Conservation (phyloP, 2,329 filamentous ascomycete species). For the Cladosporium sp. region DNA sequence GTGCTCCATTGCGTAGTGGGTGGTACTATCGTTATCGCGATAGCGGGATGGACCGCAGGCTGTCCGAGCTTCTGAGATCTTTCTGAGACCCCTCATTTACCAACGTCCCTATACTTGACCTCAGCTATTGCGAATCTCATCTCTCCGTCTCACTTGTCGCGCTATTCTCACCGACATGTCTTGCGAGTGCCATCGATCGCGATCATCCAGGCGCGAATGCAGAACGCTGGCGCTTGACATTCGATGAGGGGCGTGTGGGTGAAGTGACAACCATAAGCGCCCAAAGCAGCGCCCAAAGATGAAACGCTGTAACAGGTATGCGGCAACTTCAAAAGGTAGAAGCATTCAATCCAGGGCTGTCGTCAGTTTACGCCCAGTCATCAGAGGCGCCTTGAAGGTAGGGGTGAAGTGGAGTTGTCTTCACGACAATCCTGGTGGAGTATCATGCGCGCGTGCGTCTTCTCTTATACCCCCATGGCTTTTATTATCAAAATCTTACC, state of each 20-base stretch:
- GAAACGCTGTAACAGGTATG: not conserved
- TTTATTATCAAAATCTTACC: constrained; percentile 13
- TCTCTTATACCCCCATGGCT: constrained; percentile 9
- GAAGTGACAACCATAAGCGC: not conserved
- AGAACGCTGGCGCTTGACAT: not conserved
- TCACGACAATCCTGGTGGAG: constrained; percentile 1
- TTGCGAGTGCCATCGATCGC: not conserved
- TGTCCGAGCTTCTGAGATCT: not conserved
- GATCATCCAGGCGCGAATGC: not conserved
- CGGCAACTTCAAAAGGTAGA: not conserved
- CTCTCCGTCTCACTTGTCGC: constrained; percentile 6
- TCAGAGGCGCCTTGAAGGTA: not conserved
- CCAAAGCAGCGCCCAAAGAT: not conserved
- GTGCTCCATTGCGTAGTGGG: no score
- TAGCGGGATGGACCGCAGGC: not conserved
- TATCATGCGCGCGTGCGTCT: not conserved
- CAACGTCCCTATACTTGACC: not conserved
- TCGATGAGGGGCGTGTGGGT: not conserved
- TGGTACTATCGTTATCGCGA: not conserved
- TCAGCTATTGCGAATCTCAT: constrained; percentile 7
- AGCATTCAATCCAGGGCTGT: not conserved
- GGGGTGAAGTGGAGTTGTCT: constrained; percentile 5
- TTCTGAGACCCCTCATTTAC: constrained; percentile 5
- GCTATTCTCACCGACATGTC: constrained; percentile 10
- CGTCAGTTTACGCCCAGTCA: not conserved